A percentile compares a stretch with the other conserved stretches of the same genome.
phyloP scores from a whole-genome alignment of 1,139 yeast species.

The Nematodospora anomalae region DNA sequence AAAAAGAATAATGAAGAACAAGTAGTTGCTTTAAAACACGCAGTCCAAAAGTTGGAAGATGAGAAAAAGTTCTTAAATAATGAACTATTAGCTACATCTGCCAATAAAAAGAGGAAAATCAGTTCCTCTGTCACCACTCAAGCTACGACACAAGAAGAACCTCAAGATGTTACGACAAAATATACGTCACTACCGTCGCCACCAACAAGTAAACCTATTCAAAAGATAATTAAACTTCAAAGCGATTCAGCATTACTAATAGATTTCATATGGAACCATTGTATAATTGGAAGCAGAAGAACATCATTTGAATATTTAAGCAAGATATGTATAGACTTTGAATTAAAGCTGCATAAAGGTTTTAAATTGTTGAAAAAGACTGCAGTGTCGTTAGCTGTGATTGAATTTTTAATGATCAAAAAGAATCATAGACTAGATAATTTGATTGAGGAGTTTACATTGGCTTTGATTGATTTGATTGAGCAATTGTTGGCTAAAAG shows the following conservation, averaged over 20 bases:
- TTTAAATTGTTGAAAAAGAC: slow-evolving; percentile 30
- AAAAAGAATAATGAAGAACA: slow-evolving; percentile 41
- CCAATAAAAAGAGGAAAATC: slow-evolving; percentile 9
- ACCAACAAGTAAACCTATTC: slow-evolving; percentile 7
- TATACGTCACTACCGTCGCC: background rate
- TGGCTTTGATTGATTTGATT: slow-evolving; percentile 37
- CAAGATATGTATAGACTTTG: slow-evolving; percentile 42
- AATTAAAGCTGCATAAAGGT: slow-evolving; percentile 28
- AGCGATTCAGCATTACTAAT: slow-evolving; percentile 38
- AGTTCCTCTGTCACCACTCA: slow-evolving; percentile 3
- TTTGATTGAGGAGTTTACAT: slow-evolving; percentile 40
- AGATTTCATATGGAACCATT: slow-evolving; percentile 38
- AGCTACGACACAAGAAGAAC: background rate
- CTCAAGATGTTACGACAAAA: background rate
- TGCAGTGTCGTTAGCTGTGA: slow-evolving; percentile 33
- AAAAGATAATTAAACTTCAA: slow-evolving; percentile 26
- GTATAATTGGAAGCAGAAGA: slow-evolving; percentile 50
- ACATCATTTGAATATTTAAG: slow-evolving; percentile 52
- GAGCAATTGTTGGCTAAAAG: slow-evolving; percentile 24
- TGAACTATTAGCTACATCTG: slow-evolving; percentile 32
- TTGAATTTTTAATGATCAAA: slow-evolving; percentile 40
- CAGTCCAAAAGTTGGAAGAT: slow-evolving; percentile 60
- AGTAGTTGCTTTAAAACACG: slow-evolving; percentile 39
- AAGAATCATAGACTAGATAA: slow-evolving; percentile 46
- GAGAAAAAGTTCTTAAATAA: slow-evolving; percentile 65